Evolutionary conservation across 1,284 basidiomycete genomes (phyloP).

Genomic region (Meripilus lineatus): DNA sequence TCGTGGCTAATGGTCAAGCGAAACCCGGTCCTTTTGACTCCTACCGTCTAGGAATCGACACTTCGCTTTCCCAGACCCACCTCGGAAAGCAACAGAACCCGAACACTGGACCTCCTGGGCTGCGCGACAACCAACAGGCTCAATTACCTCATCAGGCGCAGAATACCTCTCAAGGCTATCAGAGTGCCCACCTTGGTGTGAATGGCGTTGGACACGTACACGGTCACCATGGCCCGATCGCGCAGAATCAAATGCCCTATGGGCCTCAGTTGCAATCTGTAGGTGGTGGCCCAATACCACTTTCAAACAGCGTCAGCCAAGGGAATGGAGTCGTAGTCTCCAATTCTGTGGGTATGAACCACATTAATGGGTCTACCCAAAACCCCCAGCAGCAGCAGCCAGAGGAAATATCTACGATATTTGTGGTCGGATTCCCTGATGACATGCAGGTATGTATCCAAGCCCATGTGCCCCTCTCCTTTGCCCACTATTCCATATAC

Average conservation of each 20-base stretch:
- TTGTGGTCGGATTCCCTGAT: constrained; percentile 98
- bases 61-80: constrained; percentile 14
- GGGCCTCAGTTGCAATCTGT: constrained; percentile 53
- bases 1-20: constrained; percentile 14
- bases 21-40: constrained; percentile 22
- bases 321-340: constrained; percentile 13
- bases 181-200: not conserved
- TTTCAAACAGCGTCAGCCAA: not conserved
- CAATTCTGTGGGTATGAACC: constrained; percentile 25
- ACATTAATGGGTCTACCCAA: constrained; percentile 20
- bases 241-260: constrained; percentile 70
- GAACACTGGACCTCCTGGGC: constrained; percentile 7
- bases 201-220: constrained; percentile 7
- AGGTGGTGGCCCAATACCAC: not conserved
- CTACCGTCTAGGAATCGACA: constrained; percentile 20
- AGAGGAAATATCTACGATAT: constrained; percentile 97
- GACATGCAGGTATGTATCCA: constrained; percentile 84
- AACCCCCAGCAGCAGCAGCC: constrained; percentile 31
- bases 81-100: constrained; percentile 12
- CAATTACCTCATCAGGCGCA: constrained; percentile 13
- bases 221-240: constrained; percentile 39
- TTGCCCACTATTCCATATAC: not conserved
- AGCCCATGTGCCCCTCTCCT: constrained; percentile 1
- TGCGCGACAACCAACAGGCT: too few relatives aligned
- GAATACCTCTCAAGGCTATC: constrained; percentile 13